These are phyloP conservation scores for Incumbomyces lentus DNA, from an alignment of 2,329 filamentous ascomycete species.

Conservation along the genomic window DNA sequence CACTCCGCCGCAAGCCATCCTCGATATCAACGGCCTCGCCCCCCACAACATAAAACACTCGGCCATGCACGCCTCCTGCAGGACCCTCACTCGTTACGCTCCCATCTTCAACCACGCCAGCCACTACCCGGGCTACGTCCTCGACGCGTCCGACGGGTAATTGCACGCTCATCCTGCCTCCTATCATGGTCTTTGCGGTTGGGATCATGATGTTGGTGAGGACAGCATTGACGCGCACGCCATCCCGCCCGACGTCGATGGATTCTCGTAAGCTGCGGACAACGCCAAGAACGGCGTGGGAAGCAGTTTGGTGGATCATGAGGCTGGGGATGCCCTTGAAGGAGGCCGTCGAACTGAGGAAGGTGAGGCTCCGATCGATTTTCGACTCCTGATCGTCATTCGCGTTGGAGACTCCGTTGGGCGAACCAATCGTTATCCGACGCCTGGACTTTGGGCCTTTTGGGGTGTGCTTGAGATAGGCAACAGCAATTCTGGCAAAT, in stretches of 20 bases:
- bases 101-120: slow-evolving; percentile 5
- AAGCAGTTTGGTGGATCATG: slow-evolving; percentile 38
- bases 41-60: slow-evolving; percentile 34
- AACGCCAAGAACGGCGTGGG: slow-evolving; percentile 43
- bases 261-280: slow-evolving; percentile 35
- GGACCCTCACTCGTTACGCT: not conserved
- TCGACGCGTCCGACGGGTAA: slow-evolving; percentile 31
- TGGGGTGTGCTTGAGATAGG: slow-evolving; percentile 35
- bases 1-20: slow-evolving; percentile 30
- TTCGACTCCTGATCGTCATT: too few relatives aligned
- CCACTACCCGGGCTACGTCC: slow-evolving; percentile 27
- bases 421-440: slow-evolving; percentile 3
- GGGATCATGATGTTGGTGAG: slow-evolving; percentile 34
- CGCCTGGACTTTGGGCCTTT: slow-evolving; percentile 19
- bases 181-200: slow-evolving; percentile 28
- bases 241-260: slow-evolving; percentile 17
- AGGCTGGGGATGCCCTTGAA: slow-evolving; percentile 40
- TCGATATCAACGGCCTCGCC: slow-evolving; percentile 37
- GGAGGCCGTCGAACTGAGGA: slow-evolving; percentile 38
- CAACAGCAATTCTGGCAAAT: slow-evolving; percentile 40
- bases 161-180: slow-evolving; percentile 26
- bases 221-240: slow-evolving; percentile 36
- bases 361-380: slow-evolving; percentile 32
- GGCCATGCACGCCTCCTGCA: slow-evolving; percentile 27
- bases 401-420: too few relatives aligned